Evolutionary conservation across 2,329 filamentous ascomycete species (phyloP).

Genomic region (Fusarium subtropicale): DNA sequence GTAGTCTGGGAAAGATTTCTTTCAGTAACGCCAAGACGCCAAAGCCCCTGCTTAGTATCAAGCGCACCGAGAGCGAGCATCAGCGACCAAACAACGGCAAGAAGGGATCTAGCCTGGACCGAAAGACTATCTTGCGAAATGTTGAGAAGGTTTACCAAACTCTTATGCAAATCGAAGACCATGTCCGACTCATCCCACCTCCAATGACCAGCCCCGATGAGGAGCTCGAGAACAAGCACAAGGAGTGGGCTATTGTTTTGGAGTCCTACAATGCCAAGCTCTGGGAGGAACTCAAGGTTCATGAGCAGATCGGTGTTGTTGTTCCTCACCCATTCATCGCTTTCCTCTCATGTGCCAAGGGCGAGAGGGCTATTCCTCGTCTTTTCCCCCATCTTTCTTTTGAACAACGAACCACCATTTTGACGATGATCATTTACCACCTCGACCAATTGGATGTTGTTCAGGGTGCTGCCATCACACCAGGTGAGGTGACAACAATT

Average conservation of each 20-base stretch:
- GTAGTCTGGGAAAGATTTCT: slow-evolving; percentile 95
- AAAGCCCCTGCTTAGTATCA: slow-evolving; percentile 94
- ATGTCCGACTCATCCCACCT: slow-evolving; percentile 81
- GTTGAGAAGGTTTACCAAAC: slow-evolving; percentile 90
- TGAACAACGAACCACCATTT: slow-evolving; percentile 91
- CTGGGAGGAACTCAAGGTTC: slow-evolving; percentile 89
- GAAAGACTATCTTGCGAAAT: slow-evolving; percentile 84
- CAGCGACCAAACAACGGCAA: slow-evolving; percentile 65
- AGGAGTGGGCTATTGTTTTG: slow-evolving; percentile 74
- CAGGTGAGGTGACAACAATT: slow-evolving; percentile 77
- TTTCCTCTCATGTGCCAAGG: slow-evolving; percentile 93
- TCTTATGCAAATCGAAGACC: slow-evolving; percentile 94
- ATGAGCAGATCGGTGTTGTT: slow-evolving; percentile 85
- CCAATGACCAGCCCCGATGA: slow-evolving; percentile 70
- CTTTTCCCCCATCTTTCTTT: slow-evolving; percentile 94
- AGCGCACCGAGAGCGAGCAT: slow-evolving; percentile 78
- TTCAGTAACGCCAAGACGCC: slow-evolving; percentile 99
- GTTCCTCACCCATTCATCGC: slow-evolving; percentile 94
- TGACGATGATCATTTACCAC: slow-evolving; percentile 96
- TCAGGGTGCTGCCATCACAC: slow-evolving; percentile 78
- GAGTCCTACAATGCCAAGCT: slow-evolving; percentile 81
- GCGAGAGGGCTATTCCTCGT: slow-evolving; percentile 94
- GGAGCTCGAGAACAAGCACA: slow-evolving; percentile 77
- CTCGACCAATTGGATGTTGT: slow-evolving; percentile 94
- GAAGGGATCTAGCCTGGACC: slow-evolving; percentile 70